Base-by-base conservation (phyloP, 352 stramenopile species). In the Phytophthora melonis region DNA sequence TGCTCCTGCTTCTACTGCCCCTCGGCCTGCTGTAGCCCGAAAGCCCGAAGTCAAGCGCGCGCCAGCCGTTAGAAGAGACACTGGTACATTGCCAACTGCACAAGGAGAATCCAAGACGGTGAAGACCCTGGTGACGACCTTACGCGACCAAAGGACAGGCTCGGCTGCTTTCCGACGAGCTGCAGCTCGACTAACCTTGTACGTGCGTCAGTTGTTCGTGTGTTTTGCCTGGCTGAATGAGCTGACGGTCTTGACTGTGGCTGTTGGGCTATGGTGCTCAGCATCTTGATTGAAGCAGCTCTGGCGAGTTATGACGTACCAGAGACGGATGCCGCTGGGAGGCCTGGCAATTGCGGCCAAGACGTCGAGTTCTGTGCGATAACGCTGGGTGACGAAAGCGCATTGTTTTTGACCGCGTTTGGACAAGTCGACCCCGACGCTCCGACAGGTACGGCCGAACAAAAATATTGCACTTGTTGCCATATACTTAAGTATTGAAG, bases 21-120 rank as follows among this genome's bases (percentile, higher is more conserved):
- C 45, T 53, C 45, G 25, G n/a, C 11, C 45, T 27, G 45, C 7
- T 53, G 45, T 3, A 2, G 45, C 2, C 6, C 41, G 41, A 11
- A 25, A 27, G 25, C 45, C 13, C 45, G 45, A 53, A 7, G 45
- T 27, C 45, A 25, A 23, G n/a, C 45, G 45, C 2, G 5, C 21
- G 63, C 60, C 3, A 86, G 73, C 18, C 18, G 18, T 16, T 21
- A 16, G 25, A 25, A 41, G 18, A 5, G 3, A 14, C 53, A 18
- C 18, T 7, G 53, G 45, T 18, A 2, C 53, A 43, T 8, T 19
- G 5, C 11, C 25, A 45, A 14, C 53, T 14, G 10, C 18, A 6
- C 19, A 43, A 14, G 18, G 8, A 21, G 5, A 16, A 16, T 59
- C 27, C 53, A 59, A 3, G 16, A 59, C 23, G 18, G 53, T 59